A percentile compares a stretch with the other conserved stretches of the same genome.
phyloP scores from a whole-genome alignment of 805 yeast genomes.

The Nakazawaea wickerhamii region DNA sequence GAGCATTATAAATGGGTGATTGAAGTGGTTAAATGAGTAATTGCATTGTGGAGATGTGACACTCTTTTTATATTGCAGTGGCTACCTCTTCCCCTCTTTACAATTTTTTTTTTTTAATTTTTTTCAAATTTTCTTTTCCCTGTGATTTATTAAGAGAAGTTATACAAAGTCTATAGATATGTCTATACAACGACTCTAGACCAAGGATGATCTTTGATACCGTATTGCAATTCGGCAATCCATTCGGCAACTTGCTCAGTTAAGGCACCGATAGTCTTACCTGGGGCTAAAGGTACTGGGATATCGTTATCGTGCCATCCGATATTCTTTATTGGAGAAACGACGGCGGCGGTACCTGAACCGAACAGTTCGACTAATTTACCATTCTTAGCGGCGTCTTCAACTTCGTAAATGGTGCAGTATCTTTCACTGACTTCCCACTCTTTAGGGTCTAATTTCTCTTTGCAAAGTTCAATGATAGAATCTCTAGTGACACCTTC shows the following conservation, averaged over 20 bases:
- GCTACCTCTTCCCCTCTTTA: no score
- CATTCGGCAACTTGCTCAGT: constrained; percentile 76
- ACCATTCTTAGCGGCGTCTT: constrained; percentile 70
- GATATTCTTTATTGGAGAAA: constrained; percentile 85
- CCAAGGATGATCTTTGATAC: constrained; percentile 66
- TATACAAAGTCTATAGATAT: background rate
- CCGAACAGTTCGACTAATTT: constrained; percentile 93
- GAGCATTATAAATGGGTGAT: no score
- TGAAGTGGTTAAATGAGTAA: no score
- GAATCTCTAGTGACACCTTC: constrained; percentile 97
- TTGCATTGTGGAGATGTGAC: no score
- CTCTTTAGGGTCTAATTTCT: constrained; percentile 64
- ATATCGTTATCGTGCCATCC: constrained; percentile 74
- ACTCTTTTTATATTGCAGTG: no score
- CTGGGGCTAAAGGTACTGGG: constrained; percentile 72
- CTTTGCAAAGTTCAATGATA: constrained; percentile 68
- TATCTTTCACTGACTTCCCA: constrained; percentile 85
- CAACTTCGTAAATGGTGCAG: constrained; percentile 75
- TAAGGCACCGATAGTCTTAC: constrained; percentile 73
- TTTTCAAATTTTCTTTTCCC: no score
- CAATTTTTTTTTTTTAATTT: no score
- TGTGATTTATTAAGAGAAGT: no score
- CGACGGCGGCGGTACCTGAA: constrained; percentile 96
- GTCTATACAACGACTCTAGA: constrained; percentile 26
- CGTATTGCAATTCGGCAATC: constrained; percentile 90